Conservation (phyloP, 768 basidiomycete genomes). For the Kwoniella dejecticola region DNA sequence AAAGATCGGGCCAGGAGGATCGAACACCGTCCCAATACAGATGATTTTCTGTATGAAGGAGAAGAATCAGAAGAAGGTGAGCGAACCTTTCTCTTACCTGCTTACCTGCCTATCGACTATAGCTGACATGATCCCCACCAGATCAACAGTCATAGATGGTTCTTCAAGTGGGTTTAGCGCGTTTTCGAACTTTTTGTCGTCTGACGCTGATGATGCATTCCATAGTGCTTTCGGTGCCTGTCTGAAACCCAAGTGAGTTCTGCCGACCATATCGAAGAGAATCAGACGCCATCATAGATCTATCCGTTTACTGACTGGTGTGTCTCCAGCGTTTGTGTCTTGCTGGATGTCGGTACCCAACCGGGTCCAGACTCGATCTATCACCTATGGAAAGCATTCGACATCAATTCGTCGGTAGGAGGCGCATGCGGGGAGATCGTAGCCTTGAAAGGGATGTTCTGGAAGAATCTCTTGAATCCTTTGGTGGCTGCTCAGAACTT, state of each 20-base stretch:
- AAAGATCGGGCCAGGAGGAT: constrained; percentile 69
- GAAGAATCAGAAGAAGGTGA: constrained; percentile 72
- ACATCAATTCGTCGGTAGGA: constrained; percentile 70
- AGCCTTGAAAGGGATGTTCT: constrained; percentile 85
- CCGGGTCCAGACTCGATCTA: constrained; percentile 88
- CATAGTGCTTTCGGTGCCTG: constrained; percentile 53
- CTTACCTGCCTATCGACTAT: not conserved
- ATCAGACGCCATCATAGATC: no score
- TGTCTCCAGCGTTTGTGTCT: constrained; percentile 84
- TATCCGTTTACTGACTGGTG: constrained; percentile 58
- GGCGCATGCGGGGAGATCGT: constrained; percentile 98
- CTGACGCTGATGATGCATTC: no score
- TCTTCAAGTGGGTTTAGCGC: constrained; percentile 67
- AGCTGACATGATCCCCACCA: constrained; percentile 49
- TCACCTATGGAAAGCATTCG: constrained; percentile 90
- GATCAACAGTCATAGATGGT: constrained; percentile 91
- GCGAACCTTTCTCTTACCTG: not conserved
- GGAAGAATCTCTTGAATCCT: constrained; percentile 79
- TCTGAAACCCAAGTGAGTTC: constrained; percentile 46
- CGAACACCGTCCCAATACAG: constrained; percentile 83
- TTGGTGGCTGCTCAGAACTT: constrained; percentile 92
- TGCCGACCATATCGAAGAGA: no score
- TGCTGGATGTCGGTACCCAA: constrained; percentile 91
- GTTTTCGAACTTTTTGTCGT: no score
- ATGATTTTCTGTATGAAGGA: constrained; percentile 70